Evolutionary conservation across 768 basidiomycete species (phyloP).

Genomic region (Xerocomellus intermedius): DNA sequence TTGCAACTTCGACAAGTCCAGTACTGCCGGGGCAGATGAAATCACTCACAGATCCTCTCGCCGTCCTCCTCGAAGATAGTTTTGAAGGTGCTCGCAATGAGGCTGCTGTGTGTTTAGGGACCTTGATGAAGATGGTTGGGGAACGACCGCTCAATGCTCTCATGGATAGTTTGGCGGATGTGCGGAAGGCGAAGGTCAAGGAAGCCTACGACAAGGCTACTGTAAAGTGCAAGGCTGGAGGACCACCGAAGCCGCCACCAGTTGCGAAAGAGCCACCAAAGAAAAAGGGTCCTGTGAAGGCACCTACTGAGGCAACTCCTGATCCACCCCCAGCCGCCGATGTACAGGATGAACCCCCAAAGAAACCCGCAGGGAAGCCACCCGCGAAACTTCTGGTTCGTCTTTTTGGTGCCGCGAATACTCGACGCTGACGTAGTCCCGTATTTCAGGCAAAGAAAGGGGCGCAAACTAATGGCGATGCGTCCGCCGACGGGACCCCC

Average conservation of each 20-base stretch:
- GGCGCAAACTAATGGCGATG: constrained; percentile 34
- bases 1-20: constrained; percentile 66
- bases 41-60: constrained; percentile 72
- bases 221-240: constrained; percentile 78
- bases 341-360: constrained; percentile 33
- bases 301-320: constrained; percentile 12
- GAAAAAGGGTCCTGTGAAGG: constrained; percentile 38
- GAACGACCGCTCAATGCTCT: constrained; percentile 87
- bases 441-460: constrained; percentile 52
- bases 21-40: constrained; percentile 79
- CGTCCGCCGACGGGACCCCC: constrained; percentile 9
- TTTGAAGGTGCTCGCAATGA: constrained; percentile 87
- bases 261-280: constrained; percentile 35
- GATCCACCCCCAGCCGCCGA: constrained; percentile 19
- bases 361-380: constrained; percentile 51
- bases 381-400: constrained; percentile 46
- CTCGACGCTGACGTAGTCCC: constrained; percentile 1
- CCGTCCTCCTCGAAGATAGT: constrained; percentile 78
- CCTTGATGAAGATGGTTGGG: constrained; percentile 95
- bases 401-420: background rate
- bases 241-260: constrained; percentile 42
- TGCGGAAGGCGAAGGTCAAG: constrained; percentile 89
- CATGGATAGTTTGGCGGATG: constrained; percentile 81
- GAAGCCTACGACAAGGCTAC: constrained; percentile 90
- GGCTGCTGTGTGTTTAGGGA: constrained; percentile 85